Evolutionary conservation across 2,329 filamentous ascomycete species (phyloP), one percentile per base, ranked within the genome.

Genomic region (Camillea tinctor): DNA sequence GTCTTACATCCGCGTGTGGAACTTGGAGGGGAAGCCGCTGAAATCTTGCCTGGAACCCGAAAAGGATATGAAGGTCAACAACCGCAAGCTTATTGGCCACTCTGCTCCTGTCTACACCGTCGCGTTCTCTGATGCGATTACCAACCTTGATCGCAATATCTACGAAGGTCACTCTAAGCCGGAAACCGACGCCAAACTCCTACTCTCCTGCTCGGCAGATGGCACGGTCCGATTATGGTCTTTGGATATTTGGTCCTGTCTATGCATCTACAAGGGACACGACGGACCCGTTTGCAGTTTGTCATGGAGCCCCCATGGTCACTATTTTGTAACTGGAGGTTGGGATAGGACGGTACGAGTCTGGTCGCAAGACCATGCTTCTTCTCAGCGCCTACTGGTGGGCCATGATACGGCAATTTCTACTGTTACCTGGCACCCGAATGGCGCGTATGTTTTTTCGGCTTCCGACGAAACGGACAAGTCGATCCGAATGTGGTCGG

Each of bases 381-480:
- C 93, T 22, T 91, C 93, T 11, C 86, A 95, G 64, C 89, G 95
- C 50, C 85, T 98, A 54, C 88, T 97, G 64, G 91, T 94, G 2
- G 95, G 95, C 1, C 95, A 99, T 71, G 93, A 98, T 68, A 92
- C 93, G 20, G 89, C 92, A 67, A 91, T 97, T n/a, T 96, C 96
- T 55, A 88, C 88, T 50, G 83, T 97, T n/a, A 83, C 90, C 15
- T 99, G 95, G 88, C 95, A 99, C 70, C 92, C 94, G 0, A 99
- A 99, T 72, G 92, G 92, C 19, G 87, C 90, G 5, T 99, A 98
- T 69, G 81, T 97, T 51, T 97, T 99, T 75, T 97, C 95, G 0
- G 93, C 91, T 3, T 96, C 92, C 13, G 91, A 91, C 66, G 93
- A 88, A 71, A 85, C 82, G 6, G 87, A 99, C 75, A 94, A 94